Evolutionary conservation across 768 basidiomycete species (phyloP), one percentile per base, ranked within the genome.

Genomic region (Leccinum longicurvipes): DNA sequence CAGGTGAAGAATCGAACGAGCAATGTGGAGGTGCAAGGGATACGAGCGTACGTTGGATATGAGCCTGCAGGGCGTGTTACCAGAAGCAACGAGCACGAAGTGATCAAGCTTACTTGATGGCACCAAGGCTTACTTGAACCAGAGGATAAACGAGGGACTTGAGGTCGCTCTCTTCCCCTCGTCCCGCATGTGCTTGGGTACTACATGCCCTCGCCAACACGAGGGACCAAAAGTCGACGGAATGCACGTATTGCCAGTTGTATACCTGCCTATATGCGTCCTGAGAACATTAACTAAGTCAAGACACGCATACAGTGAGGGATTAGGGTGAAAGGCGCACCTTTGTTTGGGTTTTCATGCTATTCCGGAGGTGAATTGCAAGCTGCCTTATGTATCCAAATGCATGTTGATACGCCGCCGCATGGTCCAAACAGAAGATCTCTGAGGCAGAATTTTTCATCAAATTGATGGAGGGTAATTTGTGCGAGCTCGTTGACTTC

Each of bases 391-490:
- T 95, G 71, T 93, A 98, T 9, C 88, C 87, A 74, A 98, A 99
- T 3, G 93, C 93, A 64, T 97, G 94, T 63, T 94, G 93, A 71
- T 98, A 98, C 11, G 91, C 78, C 9, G 77, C 73, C 14, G 81
- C 78, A 57, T 86, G 87, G 63, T 89, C 79, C 50, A 93, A 73
- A 60, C 85, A 87, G 74, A 91, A 99, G 1, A 98, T 75, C 67
- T 97, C 94, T 1, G 91, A 89, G 0, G 95, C 96, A 6, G 94
- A 91, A 70, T 98, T 97, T 73, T 99, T 99, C 93, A 98, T 96
- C 44, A 98, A 75, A 64, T 91, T 96, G 72, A 98, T 89, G 3
- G 90, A 85, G 21, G 96, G 94, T 9, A 98, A 76, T 4, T 89
- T 93, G 72, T 96, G 86, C 2, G 83, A 78, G 48, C 80, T 90